Percentiles rank a stretch among this genome's conserved stretches.
These are phyloP conservation scores for Coniferiporia sulphurascens DNA, from an alignment of 1,284 basidiomycete genomes.

Conservation along the genomic window DNA sequence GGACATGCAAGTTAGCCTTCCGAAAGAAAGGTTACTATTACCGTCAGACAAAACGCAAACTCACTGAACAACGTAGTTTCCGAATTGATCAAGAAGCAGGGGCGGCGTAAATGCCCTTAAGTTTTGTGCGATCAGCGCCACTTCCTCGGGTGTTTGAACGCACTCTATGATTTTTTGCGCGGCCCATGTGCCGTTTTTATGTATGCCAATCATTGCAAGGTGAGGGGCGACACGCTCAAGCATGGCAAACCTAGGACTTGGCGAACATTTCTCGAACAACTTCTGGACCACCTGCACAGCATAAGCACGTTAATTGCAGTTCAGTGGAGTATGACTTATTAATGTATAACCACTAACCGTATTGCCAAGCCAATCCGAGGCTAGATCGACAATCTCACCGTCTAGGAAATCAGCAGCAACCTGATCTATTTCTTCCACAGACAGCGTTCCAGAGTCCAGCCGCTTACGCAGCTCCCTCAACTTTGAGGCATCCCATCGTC, in stretches of 20 bases:
- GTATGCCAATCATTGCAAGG: constrained; percentile 95
- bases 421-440: constrained; percentile 85
- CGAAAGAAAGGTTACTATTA: neutral
- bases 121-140: constrained; percentile 80
- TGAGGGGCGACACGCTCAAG: constrained; percentile 92
- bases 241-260: constrained; percentile 78
- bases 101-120: constrained; percentile 91
- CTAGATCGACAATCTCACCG: constrained; percentile 86
- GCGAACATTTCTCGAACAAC: constrained; percentile 87
- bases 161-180: constrained; percentile 99
- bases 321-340: neutral
- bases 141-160: constrained; percentile 85
- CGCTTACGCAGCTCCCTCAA: constrained; percentile 92
- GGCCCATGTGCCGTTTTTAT: constrained; percentile 99
- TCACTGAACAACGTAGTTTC: constrained; percentile 97
- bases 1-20: constrained; percentile 3
- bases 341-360: constrained; percentile 61
- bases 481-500: constrained; percentile 91
- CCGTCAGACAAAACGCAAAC: constrained; percentile 27
- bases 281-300: constrained; percentile 81
- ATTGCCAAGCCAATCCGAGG: constrained; percentile 99
- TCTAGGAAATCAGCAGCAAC: constrained; percentile 88
- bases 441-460: constrained; percentile 78
- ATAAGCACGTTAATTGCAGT: neutral
- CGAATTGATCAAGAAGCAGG: constrained; percentile 91